Evolutionary conservation across 164 flowering plant species (phyloP).

Genomic region (Brasenia schreberi): DNA sequence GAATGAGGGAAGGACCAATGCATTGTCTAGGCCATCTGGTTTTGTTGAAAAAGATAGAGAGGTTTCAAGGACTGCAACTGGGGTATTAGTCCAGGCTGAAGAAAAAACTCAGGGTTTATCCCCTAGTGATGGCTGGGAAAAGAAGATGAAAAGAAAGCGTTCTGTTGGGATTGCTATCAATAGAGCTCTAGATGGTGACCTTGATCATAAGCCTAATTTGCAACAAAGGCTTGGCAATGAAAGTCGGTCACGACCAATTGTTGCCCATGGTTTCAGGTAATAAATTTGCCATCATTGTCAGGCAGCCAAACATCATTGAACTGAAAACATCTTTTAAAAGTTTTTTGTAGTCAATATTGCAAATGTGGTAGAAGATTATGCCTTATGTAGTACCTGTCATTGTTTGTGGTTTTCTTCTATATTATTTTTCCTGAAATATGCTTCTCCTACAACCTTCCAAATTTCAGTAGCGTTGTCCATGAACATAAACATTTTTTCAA

Average conservation of each 20-base stretch:
- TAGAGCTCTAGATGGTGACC: constrained; percentile 43
- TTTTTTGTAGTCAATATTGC: too few species aligned
- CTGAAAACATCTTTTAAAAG: too few species aligned
- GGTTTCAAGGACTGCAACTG: constrained; percentile 34
- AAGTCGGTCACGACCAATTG: constrained; percentile 32
- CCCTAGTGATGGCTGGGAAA: constrained; percentile 87
- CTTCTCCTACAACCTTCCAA: too few species aligned
- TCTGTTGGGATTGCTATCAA: constrained; percentile 44
- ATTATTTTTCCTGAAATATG: too few species aligned
- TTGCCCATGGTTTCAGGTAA: constrained; percentile 48
- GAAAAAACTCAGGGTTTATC: constrained; percentile 70
- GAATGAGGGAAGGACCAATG: constrained; percentile 52
- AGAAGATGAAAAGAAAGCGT: constrained; percentile 76
- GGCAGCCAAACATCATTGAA: too few species aligned
- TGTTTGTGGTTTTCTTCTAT: too few species aligned
- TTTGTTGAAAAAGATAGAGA: constrained; percentile 50
- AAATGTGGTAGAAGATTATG: too few species aligned
- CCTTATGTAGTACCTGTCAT: too few species aligned
- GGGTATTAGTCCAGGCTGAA: constrained; percentile 40
- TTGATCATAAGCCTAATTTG: constrained; percentile 40
- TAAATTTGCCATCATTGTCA: too few species aligned
- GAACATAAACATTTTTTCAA: too few species aligned
- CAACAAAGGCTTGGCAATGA: constrained; percentile 39
- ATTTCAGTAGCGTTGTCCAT: too few species aligned
- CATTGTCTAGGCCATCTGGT: constrained; percentile 30